Evolutionary conservation across 768 basidiomycete genomes (phyloP).

Genomic region (Phylloporus sp.): DNA sequence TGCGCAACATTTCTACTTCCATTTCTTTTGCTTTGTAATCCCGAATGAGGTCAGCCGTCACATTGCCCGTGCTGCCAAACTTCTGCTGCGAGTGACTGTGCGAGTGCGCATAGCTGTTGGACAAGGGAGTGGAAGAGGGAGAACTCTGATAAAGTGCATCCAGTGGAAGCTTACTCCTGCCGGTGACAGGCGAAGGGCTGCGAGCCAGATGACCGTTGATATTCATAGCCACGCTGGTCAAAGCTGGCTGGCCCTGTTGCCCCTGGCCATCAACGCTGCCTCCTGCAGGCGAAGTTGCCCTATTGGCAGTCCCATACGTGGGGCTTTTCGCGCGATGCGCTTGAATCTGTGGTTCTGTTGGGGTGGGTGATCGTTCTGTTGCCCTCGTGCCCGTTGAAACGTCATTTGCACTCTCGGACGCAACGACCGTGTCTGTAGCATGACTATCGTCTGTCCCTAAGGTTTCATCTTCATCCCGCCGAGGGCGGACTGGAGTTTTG

Average conservation of each 20-base stretch:
- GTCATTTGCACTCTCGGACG: constrained; percentile 35
- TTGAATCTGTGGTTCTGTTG: constrained; percentile 39
- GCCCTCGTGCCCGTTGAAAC: constrained; percentile 28
- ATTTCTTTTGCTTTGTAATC: constrained; percentile 81
- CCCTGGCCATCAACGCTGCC: constrained; percentile 22
- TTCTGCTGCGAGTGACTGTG: constrained; percentile 33
- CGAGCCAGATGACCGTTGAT: constrained; percentile 47
- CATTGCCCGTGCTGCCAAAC: constrained; percentile 59
- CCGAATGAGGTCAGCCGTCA: constrained; percentile 69
- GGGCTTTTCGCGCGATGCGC: constrained; percentile 56
- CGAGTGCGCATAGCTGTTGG: constrained; percentile 48
- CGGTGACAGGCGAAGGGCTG: constrained; percentile 56
- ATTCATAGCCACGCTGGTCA: constrained; percentile 52
- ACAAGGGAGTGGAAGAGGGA: constrained; percentile 39
- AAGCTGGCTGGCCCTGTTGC: constrained; percentile 34
- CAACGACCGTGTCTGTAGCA: constrained; percentile 44
- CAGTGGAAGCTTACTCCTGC: constrained; percentile 51
- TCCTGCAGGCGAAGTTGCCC: constrained; percentile 60
- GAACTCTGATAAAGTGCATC: constrained; percentile 56
- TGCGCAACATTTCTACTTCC: constrained; percentile 73
- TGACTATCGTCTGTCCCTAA: constrained; percentile 48
- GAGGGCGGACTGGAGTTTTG: constrained; percentile 50
- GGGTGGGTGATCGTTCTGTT: constrained; percentile 52
- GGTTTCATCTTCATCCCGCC: constrained; percentile 38
- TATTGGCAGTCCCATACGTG: constrained; percentile 36